Base-by-base conservation (phyloP, 805 yeast genomes). In the Isabelozyma gotoi region DNA sequence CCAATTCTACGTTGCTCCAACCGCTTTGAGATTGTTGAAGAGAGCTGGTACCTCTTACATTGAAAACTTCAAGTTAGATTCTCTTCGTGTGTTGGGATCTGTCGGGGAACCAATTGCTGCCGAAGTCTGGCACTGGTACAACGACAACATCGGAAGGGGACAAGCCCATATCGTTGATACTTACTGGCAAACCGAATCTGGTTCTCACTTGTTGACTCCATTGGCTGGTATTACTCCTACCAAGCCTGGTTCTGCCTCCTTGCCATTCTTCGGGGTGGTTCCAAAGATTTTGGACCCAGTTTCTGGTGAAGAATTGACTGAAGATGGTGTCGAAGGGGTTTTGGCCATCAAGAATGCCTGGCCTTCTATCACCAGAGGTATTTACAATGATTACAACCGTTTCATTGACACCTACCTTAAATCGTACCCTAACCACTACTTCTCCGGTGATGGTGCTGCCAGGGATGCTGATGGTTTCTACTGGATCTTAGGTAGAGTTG, bases 311-410 rank as follows among this genome's bases (percentile, higher is more conserved):
- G 96, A 88, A 62, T 72, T 91, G 56, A 71, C 74, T 52, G 96
- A 88, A 41, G 86, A 88, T 59, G 95, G 90, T 58, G 97, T 89
- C 44, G 98, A 90, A 68, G 99, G 99, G 70, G 97, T 94, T 21
- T 76, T 94, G 50, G 97, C 96, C 27, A 81, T 94, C 59, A 84
- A 82, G 61, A 75, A 82, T 39, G 79, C 97, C 31, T 94, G 99
- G 99, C 99, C 99, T 44, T 90, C 97, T n/a, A 91, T 94, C 84
- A 94, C 98, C 21, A 85, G 99, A 73, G 83, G 97, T 42, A 94
- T 94, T 47, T 91, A 84, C 83, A 85, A 84, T 62, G 89, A 91
- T 66, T 95, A 92, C 66, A 71, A 73, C 49, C 83, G 96, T 58
- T 92, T 78, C 71, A 72, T 90, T 58, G 97, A 92, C 48, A 94